phyloP scores from a whole-genome alignment of 2,329 filamentous ascomycete genomes.

The Fusarium temperatum region DNA sequence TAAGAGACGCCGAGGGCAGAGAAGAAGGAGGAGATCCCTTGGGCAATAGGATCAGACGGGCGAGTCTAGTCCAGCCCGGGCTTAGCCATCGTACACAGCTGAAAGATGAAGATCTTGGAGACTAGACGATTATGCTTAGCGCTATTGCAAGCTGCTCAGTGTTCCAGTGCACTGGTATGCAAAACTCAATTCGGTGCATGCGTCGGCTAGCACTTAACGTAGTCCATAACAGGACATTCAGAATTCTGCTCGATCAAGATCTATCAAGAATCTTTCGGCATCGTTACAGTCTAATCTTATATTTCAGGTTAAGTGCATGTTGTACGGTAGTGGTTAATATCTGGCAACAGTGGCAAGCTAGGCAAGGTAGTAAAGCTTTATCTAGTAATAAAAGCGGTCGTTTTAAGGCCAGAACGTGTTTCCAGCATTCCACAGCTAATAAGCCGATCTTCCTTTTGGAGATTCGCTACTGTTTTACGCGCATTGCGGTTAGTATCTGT shows the following conservation, averaged over 20 bases:
- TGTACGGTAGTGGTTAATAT: no score
- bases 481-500: background rate
- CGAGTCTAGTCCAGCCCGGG: background rate
- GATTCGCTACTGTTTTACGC: background rate
- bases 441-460: background rate
- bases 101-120: no score
- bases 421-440: background rate
- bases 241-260: no score
- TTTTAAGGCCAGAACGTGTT: background rate
- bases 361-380: no score
- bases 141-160: background rate
- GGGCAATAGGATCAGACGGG: background rate
- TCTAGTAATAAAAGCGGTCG: no score
- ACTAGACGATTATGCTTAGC: no score
- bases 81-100: background rate
- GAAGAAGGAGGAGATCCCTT: fast-evolving
- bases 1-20: background rate
- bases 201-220: background rate
- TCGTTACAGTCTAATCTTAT: no score
- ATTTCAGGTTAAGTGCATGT: no score
- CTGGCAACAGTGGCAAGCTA: no score
- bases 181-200: background rate
- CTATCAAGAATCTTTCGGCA: no score
- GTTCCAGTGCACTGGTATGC: background rate
- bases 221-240: no score